Evolutionary conservation across 495 filamentous ascomycete species (phyloP).

Genomic region (Thermochaetoides thermophila): DNA sequence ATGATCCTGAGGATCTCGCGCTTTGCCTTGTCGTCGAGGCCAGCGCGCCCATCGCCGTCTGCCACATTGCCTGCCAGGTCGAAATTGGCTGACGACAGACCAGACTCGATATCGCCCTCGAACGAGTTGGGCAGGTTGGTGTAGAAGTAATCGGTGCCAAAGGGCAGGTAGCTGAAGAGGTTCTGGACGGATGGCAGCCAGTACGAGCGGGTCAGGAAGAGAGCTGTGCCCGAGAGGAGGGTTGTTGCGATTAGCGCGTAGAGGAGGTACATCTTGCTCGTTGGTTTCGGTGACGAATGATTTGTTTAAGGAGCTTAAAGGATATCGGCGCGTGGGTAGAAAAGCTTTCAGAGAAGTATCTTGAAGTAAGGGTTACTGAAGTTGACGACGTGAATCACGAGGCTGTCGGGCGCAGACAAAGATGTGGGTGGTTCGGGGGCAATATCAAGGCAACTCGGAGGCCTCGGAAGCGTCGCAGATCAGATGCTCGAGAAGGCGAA

Average conservation of each 20-base stretch:
- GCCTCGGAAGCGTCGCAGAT: neutral
- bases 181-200: conserved; percentile 56
- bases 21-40: conserved; percentile 68
- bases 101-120: conserved; percentile 66
- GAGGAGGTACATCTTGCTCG: conserved; percentile 52
- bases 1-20: conserved; percentile 73
- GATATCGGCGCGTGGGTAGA: neutral
- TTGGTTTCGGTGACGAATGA: too few relatives aligned
- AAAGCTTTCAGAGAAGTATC: too few relatives aligned
- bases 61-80: conserved; percentile 66
- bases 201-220: conserved; percentile 63
- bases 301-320: neutral
- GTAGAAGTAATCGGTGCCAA: conserved; percentile 52
- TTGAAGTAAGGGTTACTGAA: too few relatives aligned
- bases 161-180: conserved; percentile 23
- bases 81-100: conserved; percentile 67
- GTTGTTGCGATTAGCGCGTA: conserved; percentile 54
- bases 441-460: too few relatives aligned
- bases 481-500: neutral
- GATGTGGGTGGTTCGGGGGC: too few relatives aligned
- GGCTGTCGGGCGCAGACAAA: too few relatives aligned
- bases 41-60: conserved; percentile 57
- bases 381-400: too few relatives aligned
- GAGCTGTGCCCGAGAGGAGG: conserved; percentile 43
- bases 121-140: conserved; percentile 58